Evolutionary conservation across 495 filamentous ascomycete genomes (phyloP), one percentile per base, ranked within the genome.

Genomic region (Podospora pseudocomata): DNA sequence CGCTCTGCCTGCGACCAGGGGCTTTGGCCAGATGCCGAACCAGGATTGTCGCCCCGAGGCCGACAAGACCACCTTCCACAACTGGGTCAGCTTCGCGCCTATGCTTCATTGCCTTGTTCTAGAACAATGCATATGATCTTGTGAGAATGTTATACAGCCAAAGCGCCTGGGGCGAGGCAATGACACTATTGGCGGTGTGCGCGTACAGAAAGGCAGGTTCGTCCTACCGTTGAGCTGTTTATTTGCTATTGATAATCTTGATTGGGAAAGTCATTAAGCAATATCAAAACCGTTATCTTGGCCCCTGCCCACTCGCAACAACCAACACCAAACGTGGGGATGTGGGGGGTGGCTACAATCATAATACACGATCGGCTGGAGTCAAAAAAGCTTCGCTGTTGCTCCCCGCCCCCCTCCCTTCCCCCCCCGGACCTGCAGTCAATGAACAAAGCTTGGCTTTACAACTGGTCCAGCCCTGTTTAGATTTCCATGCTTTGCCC

Each of bases 11-110:
- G 39, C 39, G 39, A 49, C 39, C 39, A 49, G 39, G 39, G 39
- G 39, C 39, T 13, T 49, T 49, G 9, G 3, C 39, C 23, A 61
- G 59, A 61, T 61, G 59, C 61, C 61, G 61, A 63, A 63, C 61
- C 28, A 63, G 61, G 61, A 63, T 63, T 32, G 32, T 32, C 39
- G 39, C 39, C 39, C 39, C 39, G 39, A 49, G 39, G 39, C 39
- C 39, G 13, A 49, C 39, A 49, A 49, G 9, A 11, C 39, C 9
- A 49, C 39, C 39, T 49, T 49, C 39, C 39, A 2, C 9, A 49
- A 49, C 39, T 49, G 39, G 39, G 13, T 11, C 9, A 49, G 39
- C 39, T 49, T 49, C 39, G 2, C 39, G 39, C 39, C 9, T 49
- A 16, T 49, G 39, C 5, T 13, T 16, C 2, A 49, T 3, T 49